These are phyloP conservation scores for Tuber umbilicatum DNA, from an alignment of 495 filamentous ascomycete species.

Conservation along the genomic window DNA sequence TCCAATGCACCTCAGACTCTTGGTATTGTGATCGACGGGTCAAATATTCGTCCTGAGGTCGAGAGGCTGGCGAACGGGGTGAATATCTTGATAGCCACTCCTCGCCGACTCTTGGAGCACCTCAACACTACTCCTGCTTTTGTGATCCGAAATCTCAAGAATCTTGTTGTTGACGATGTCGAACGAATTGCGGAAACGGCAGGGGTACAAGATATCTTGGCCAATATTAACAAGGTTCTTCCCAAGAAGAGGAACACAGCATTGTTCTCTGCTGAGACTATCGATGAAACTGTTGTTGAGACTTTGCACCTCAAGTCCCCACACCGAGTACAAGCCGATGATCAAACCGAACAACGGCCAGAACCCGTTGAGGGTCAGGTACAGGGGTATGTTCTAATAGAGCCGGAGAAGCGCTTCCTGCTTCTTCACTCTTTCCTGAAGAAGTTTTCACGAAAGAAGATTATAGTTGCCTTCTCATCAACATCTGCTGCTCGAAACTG, in stretches of 20 bases:
- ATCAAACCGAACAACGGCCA: slow-evolving; percentile 7
- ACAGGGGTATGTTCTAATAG: slow-evolving; percentile 36
- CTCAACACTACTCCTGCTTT: slow-evolving; percentile 30
- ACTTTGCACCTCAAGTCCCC: slow-evolving; percentile 18
- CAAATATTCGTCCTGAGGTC: slow-evolving; percentile 33
- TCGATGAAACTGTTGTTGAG: slow-evolving; percentile 12
- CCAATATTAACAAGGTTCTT: slow-evolving; percentile 28
- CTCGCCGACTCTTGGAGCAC: slow-evolving; percentile 32
- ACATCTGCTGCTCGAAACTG: slow-evolving; percentile 27
- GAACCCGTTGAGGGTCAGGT: slow-evolving; percentile 7
- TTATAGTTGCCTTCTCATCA: slow-evolving; percentile 32
- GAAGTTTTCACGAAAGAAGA: slow-evolving; percentile 39
- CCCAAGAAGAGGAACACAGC: slow-evolving; percentile 33
- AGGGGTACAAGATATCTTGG: slow-evolving; percentile 16
- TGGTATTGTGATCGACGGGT: slow-evolving; percentile 36
- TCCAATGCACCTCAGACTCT: slow-evolving; percentile 21
- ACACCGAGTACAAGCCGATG: slow-evolving; percentile 12
- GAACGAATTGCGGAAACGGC: slow-evolving; percentile 16
- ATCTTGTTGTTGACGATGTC: slow-evolving; percentile 28
- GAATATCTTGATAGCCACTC: slow-evolving; percentile 39
- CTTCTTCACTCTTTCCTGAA: slow-evolving; percentile 38
- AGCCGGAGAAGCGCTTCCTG: slow-evolving; percentile 38
- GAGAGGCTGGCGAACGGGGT: slow-evolving; percentile 37
- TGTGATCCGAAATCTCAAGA: slow-evolving; percentile 31
- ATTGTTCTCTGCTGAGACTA: slow-evolving; percentile 14